Conservation (phyloP, 768 basidiomycete genomes). For the Phylloporus sp. region DNA sequence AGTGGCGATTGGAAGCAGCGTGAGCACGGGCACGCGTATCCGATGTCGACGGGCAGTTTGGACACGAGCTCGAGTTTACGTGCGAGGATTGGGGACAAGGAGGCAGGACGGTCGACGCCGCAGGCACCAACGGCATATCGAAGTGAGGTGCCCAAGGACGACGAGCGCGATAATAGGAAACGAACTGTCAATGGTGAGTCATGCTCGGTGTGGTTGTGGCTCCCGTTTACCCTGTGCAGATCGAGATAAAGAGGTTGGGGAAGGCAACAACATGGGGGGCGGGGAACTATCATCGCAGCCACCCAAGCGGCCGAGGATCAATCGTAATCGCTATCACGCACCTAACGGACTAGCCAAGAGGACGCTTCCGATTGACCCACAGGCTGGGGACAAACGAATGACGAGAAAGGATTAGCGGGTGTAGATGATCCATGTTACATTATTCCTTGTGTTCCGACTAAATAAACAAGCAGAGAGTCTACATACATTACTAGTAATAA, state of each 20-base stretch:
- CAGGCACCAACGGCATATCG: slow-evolving; percentile 43
- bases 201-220: neutral
- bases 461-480: slow-evolving; percentile 9
- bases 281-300: slow-evolving; percentile 40
- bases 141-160: slow-evolving; percentile 47
- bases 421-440: slow-evolving; percentile 11
- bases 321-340: slow-evolving; percentile 46
- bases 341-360: slow-evolving; percentile 51
- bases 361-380: slow-evolving; percentile 59
- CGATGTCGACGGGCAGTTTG: slow-evolving; percentile 14
- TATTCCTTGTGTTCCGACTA: slow-evolving; percentile 13
- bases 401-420: slow-evolving; percentile 50
- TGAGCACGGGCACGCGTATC: slow-evolving; percentile 29
- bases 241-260: slow-evolving; percentile 57
- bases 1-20: slow-evolving; percentile 52
- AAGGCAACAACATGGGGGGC: slow-evolving; percentile 32
- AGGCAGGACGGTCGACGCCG: slow-evolving; percentile 38
- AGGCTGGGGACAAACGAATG: slow-evolving; percentile 52
- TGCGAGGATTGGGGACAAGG: slow-evolving; percentile 63
- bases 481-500: slow-evolving; percentile 26
- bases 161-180: slow-evolving; percentile 68
- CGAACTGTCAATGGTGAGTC: slow-evolving; percentile 62
- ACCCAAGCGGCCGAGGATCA: slow-evolving; percentile 59
- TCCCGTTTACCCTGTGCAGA: slow-evolving; percentile 36
- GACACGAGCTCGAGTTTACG: slow-evolving; percentile 39